Conservation (phyloP, 2,329 filamentous ascomycete species). For the Fonsecaea nubica region DNA sequence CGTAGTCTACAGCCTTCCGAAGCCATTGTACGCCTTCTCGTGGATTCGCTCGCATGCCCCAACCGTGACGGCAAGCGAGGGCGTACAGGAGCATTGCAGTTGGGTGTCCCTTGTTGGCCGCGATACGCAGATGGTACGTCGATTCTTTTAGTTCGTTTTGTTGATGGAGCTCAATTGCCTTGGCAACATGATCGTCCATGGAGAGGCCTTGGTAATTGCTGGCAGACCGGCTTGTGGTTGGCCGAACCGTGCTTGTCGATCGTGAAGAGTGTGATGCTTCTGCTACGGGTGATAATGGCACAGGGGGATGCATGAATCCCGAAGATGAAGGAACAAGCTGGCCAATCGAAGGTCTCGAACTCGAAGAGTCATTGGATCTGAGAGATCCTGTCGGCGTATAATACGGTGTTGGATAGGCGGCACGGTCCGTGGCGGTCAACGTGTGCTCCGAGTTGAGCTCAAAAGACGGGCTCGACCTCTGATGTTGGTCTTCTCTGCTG, state of each 20-base stretch:
- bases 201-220: constrained; percentile 44
- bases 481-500: constrained; percentile 30
- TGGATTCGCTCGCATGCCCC: constrained; percentile 95
- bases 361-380: constrained; percentile 26
- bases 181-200: constrained; percentile 84
- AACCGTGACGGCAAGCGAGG: constrained; percentile 91
- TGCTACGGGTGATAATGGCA: constrained; percentile 44
- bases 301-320: constrained; percentile 25
- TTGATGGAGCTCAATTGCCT: constrained; percentile 89
- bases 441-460: constrained; percentile 31
- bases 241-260: constrained; percentile 68
- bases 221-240: constrained; percentile 43
- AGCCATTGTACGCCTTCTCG: constrained; percentile 91
- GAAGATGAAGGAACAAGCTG: constrained; percentile 15
- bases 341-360: constrained; percentile 26
- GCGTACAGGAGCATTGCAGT: constrained; percentile 97
- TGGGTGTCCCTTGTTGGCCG: constrained; percentile 82
- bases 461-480: constrained; percentile 35
- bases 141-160: constrained; percentile 87
- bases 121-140: constrained; percentile 91
- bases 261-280: constrained; percentile 63
- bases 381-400: constrained; percentile 30
- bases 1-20: constrained; percentile 84
- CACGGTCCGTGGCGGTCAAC: constrained; percentile 14
- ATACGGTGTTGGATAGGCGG: constrained; percentile 24